Conservation (phyloP, 768 basidiomycete species). For the Sarcomyxa edulis region DNA sequence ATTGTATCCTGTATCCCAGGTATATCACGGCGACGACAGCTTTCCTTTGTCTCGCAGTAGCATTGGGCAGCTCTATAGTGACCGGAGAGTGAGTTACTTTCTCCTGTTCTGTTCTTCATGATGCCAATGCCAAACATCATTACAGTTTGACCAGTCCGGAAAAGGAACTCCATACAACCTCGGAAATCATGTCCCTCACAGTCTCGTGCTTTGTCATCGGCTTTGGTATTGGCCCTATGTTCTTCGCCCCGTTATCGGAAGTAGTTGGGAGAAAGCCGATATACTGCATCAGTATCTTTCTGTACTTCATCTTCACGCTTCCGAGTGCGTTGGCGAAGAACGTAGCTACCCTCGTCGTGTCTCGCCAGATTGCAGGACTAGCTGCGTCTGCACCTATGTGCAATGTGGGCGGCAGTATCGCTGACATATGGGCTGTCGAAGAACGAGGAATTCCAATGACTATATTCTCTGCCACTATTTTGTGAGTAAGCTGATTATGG, state of each 20-base stretch:
- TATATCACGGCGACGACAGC: conserved; percentile 28
- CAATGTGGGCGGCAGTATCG: conserved; percentile 37
- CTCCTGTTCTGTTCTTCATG: neutral
- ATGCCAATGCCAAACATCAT: neutral
- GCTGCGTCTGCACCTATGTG: conserved; percentile 38
- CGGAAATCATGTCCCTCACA: conserved; percentile 34
- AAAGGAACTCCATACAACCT: conserved; percentile 22
- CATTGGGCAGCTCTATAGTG: conserved; percentile 32
- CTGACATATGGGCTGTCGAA: conserved; percentile 36
- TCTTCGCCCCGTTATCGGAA: conserved; percentile 34
- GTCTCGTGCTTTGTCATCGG: conserved; percentile 39
- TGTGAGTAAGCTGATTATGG: conserved; percentile 28
- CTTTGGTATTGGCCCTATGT: conserved; percentile 38
- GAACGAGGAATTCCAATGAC: conserved; percentile 44
- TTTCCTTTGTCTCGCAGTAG: conserved; percentile 30
- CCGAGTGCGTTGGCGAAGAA: conserved; percentile 39
- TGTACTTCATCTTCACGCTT: conserved; percentile 45
- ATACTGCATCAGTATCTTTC: conserved; percentile 31
- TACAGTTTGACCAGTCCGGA: conserved; percentile 28
- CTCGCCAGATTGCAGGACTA: conserved; percentile 37
- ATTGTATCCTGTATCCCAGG: conserved; percentile 21
- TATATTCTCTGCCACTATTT: conserved; percentile 41
- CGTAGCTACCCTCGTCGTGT: conserved; percentile 36
- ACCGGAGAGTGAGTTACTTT: conserved; percentile 31
- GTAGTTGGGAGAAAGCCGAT: conserved; percentile 31